Evolutionary conservation across 1,139 yeast genomes (phyloP).

Genomic region (Debaryomyces coudertii): DNA sequence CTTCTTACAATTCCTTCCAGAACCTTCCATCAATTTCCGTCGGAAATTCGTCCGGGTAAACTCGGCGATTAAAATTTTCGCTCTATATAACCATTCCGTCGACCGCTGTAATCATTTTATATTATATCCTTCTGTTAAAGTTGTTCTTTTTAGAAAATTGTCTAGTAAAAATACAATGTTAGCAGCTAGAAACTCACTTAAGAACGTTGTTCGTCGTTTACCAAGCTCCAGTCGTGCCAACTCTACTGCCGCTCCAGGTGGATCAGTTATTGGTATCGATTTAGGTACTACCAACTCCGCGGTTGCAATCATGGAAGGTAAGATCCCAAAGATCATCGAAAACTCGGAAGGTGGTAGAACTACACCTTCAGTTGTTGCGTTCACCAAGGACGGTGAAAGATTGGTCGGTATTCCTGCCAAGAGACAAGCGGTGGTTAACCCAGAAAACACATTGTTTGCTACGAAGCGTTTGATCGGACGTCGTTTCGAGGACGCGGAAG

Average conservation of each 20-base stretch:
- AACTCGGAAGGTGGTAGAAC: constrained; percentile 96
- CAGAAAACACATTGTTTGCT: constrained; percentile 91
- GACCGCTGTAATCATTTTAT: constrained; percentile 11
- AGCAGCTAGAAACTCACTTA: constrained; percentile 49
- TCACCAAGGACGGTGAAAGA: constrained; percentile 87
- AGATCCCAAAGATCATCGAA: constrained; percentile 93
- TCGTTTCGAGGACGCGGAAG: constrained; percentile 94
- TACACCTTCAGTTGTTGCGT: constrained; percentile 93
- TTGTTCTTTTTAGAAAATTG: not conserved
- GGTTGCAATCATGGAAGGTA: constrained; percentile 97
- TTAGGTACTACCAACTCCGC: constrained; percentile 99
- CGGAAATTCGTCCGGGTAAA: constrained; percentile 28
- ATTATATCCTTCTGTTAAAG: constrained; percentile 1
- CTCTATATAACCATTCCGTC: constrained; percentile 13
- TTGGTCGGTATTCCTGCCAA: constrained; percentile 95
- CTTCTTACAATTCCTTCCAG: constrained; percentile 5
- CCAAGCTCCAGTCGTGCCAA: constrained; percentile 55
- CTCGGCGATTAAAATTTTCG: constrained; percentile 13
- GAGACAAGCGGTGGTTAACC: constrained; percentile 96
- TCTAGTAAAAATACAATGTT: constrained; percentile 32
- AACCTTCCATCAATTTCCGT: constrained; percentile 7
- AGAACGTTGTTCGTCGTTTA: constrained; percentile 47
- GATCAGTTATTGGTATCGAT: constrained; percentile 96
- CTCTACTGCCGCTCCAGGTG: constrained; percentile 58
- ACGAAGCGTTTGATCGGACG: constrained; percentile 97